A percentile compares a stretch with the other conserved stretches of the same genome.
phyloP scores from a whole-genome alignment of 2,329 filamentous ascomycete genomes.

The Microdochium paspali region DNA sequence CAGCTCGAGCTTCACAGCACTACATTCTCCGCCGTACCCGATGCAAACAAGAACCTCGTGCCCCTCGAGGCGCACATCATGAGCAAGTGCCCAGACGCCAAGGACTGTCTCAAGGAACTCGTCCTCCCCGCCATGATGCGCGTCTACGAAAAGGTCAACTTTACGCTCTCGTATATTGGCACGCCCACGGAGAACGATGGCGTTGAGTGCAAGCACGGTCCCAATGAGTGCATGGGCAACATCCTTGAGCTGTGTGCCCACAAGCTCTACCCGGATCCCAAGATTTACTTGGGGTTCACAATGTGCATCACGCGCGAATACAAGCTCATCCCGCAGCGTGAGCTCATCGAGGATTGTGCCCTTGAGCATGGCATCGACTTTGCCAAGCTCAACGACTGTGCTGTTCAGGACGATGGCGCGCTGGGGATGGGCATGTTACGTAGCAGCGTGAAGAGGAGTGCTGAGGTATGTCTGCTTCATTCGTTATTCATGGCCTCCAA shows the following conservation, averaged over 20 bases:
- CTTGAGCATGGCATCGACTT: slow-evolving; percentile 87
- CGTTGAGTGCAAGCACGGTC: slow-evolving; percentile 81
- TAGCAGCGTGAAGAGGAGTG: slow-evolving; percentile 55
- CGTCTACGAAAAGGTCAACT: slow-evolving; percentile 77
- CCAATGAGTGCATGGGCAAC: slow-evolving; percentile 83
- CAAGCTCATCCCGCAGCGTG: slow-evolving; percentile 62
- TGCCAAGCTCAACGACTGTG: slow-evolving; percentile 70
- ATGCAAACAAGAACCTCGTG: slow-evolving; percentile 35
- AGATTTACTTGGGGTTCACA: slow-evolving; percentile 83
- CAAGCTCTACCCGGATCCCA: slow-evolving; percentile 72
- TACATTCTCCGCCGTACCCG: too few species aligned
- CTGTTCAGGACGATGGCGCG: slow-evolving; percentile 65
- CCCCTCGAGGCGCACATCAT: slow-evolving; percentile 93
- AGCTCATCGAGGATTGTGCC: slow-evolving; percentile 79
- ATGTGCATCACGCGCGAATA: slow-evolving; percentile 82
- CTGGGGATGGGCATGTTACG: slow-evolving; percentile 60
- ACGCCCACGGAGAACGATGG: slow-evolving; percentile 70
- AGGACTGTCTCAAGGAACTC: slow-evolving; percentile 70
- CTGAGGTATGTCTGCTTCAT: slow-evolving; percentile 37
- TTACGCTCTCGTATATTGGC: slow-evolving; percentile 84
- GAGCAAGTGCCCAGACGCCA: slow-evolving; percentile 91
- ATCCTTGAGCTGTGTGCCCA: slow-evolving; percentile 89
- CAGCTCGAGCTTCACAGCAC: too few species aligned
- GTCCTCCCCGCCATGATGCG: slow-evolving; percentile 81
- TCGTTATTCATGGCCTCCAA: not conserved